Conservation (phyloP, 371 early-diverging fungal species). For the Rhizopus sp. region DNA sequence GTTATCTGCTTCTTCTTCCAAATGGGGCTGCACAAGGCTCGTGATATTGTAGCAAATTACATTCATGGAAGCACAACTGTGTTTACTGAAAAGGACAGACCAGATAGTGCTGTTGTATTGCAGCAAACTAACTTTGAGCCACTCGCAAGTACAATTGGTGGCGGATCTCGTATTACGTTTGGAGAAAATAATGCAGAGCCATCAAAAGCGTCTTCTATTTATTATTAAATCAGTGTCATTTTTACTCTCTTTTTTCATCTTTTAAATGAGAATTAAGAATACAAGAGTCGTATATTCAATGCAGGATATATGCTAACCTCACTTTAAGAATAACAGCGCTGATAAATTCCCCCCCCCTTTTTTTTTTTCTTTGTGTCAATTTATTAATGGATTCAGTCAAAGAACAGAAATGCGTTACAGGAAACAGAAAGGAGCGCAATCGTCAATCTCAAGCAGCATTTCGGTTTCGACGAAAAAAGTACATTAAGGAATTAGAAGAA, state of each 20-base stretch:
- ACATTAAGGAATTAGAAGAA: slow-evolving; percentile 53
- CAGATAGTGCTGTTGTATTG: not conserved
- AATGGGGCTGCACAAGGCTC: slow-evolving; percentile 37
- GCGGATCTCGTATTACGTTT: slow-evolving; percentile 17
- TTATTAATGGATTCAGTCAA: too few species aligned
- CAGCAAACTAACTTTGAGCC: slow-evolving; percentile 18
- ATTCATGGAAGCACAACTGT: not conserved
- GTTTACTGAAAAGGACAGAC: slow-evolving; percentile 1
- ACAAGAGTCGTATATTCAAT: not conserved
- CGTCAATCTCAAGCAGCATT: slow-evolving; percentile 70
- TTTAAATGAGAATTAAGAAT: not conserved
- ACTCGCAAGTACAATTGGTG: slow-evolving; percentile 22
- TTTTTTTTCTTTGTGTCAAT: too few species aligned
- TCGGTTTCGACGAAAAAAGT: slow-evolving; percentile 61
- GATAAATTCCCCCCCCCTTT: too few species aligned
- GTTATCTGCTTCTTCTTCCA: slow-evolving; percentile 48
- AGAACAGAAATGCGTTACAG: too few species aligned
- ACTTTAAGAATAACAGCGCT: too few species aligned
- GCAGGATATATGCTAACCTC: too few species aligned
- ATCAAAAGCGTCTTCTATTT: slow-evolving; percentile 8
- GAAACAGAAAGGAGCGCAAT: slow-evolving; percentile 59
- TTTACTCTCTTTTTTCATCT: not conserved
- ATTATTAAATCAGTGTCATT: not conserved
- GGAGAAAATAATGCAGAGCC: slow-evolving; percentile 5
- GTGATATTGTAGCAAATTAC: slow-evolving; percentile 38